phyloP scores from a whole-genome alignment of 129 eudicot genomes.

The Ambrosia trifida region DNA sequence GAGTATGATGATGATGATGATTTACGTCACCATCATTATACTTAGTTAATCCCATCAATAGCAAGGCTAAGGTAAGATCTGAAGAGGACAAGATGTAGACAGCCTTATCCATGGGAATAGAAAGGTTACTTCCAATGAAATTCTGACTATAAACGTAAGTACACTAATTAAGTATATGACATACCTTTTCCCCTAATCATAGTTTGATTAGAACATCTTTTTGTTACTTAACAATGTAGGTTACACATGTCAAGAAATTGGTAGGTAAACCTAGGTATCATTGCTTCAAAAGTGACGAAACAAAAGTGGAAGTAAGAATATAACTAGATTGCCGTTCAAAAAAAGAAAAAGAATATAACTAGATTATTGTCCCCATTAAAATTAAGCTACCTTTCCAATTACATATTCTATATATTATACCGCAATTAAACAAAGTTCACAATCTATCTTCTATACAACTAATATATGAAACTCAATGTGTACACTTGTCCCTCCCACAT shows the following conservation, averaged over 20 bases:
- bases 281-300: constrained; percentile 23
- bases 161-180: constrained; percentile 5
- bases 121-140: too few relatives aligned
- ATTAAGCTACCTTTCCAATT: constrained; percentile 14
- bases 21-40: too few relatives aligned
- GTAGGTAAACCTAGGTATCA: constrained; percentile 27
- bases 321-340: constrained; percentile 16
- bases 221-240: constrained; percentile 36
- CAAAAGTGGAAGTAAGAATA: constrained; percentile 27
- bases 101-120: too few relatives aligned
- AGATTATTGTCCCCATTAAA: constrained; percentile 29
- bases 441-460: too few relatives aligned
- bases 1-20: too few relatives aligned
- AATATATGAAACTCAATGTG: too few relatives aligned
- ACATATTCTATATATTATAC: background rate
- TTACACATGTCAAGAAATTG: constrained; percentile 28
- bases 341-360: constrained; percentile 4
- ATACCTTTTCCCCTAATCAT: constrained; percentile 17
- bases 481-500: too few relatives aligned
- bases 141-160: too few relatives aligned
- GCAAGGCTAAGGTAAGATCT: too few relatives aligned
- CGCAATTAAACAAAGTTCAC: too few relatives aligned
- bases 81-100: too few relatives aligned
- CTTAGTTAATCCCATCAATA: too few relatives aligned
- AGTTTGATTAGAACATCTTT: constrained; percentile 16